Evolutionary conservation across 352 stramenopile genomes (phyloP), one percentile per base, ranked within the genome.

Genomic region (Saprolegnia diclina): DNA sequence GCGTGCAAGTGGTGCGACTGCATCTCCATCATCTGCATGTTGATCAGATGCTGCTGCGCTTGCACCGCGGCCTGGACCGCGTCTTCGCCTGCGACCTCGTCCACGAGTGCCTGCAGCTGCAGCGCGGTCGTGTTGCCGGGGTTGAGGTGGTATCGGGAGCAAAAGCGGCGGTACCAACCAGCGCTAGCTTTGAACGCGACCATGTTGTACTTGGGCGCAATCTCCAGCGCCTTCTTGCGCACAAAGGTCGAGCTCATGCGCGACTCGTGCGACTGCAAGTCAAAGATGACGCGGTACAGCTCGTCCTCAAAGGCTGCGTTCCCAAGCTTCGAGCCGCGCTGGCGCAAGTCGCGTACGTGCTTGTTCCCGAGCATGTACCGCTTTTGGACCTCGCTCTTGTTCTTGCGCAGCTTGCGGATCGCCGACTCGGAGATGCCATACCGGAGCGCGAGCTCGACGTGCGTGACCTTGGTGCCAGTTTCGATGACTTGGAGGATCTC

Each of bases 171-270:
- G 67, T 93, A 95, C 87, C 87, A 95, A 26, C 87, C 87, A 0
- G 87, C 83, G 7, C 85, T 93, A 1, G 87, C 87, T 74, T 95
- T 95, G 74, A 95, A 95, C 35, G 78, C 87, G 40, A 74, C 73
- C 87, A 95, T 95, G 45, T 95, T 85, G 73, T 93, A 92, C 56
- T 92, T 93, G 68, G 90, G 90, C n/a, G 87, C 80, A 21, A 95
- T 71, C 4, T 91, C 63, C 57, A 95, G 91, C 38, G 87, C 87
- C 59, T 95, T 84, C 67, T 95, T 84, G 18, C 87, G 83, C 72
- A 95, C 87, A 3, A 84, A 84, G 5, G 85, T 95, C 72, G 91
- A 84, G 63, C 85, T 95, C 64, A 95, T 79, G 64, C 85, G 87
- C 67, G 85, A 80, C 72, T 92, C 81, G 40, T 83, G 80, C 76